Evolutionary conservation across 805 yeast genomes (phyloP), one percentile per base, ranked within the genome.

Genomic region (Schwanniomyces vanrijiae): DNA sequence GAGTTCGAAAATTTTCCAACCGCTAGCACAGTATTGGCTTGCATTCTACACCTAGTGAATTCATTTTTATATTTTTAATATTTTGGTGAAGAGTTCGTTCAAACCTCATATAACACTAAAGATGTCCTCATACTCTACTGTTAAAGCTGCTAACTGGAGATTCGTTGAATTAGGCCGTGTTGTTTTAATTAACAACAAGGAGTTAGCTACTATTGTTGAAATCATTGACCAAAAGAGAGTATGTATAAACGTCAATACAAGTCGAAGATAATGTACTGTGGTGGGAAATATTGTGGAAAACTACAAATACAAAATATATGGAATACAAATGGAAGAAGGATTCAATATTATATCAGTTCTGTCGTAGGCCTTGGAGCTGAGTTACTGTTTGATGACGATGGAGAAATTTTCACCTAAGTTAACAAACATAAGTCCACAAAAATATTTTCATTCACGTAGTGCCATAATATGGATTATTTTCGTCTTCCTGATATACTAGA

Each of bases 201-300:
- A 90, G 79, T 84, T 94, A 73, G 99, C 98, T 69, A 81, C 96
- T 73, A 86, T 94, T 69, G 98, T 91, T 71, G 99, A 94, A 84
- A 89, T 94, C 81, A 88, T 94, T 73, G 98, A 94, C 84, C 97
- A 94, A 84, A 91, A 90, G 85, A 88, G 97, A 82, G 98, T 87
- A 84, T 74, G 89, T 84, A 55, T 31, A 18, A 40, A 21, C 24
- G n/a, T 13, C 42, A 38, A 26, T 31, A 33, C 37, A 2, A 14
- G 35, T 31, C 35, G 29, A 31, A 31, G 35, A 11, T 37, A 21
- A 37, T 10, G 39, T 14, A 20, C 16, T n/a, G 24, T 37, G 16
- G 24, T 11, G 19, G 16, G 25, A 37, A 20, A 19, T 14, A 13
- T 6, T 31, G 29, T 6, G 13, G 13, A 19, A 14, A 34, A 20